Evolutionary conservation across 2,329 filamentous ascomycete genomes (phyloP), one percentile per base, ranked within the genome.

Genomic region (Gremmenia infestans): DNA sequence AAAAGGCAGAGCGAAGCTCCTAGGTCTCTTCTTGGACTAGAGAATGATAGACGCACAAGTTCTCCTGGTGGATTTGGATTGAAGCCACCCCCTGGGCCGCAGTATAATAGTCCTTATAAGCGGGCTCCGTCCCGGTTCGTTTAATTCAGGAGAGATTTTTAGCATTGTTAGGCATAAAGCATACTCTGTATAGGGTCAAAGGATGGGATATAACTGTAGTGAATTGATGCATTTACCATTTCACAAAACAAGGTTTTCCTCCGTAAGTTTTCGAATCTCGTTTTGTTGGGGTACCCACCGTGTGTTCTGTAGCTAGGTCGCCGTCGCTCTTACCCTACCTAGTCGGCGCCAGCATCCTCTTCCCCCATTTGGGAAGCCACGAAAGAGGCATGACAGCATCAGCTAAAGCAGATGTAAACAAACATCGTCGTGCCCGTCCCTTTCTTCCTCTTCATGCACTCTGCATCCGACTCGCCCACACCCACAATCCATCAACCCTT

Each of bases 121-220:
- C 66, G 62, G 47, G 58, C 57, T 11, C 63, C 65, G 37, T 65
- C 66, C 45, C 63, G 65, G 42, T 67, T 63, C 46, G n/a, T 11
- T 17, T 45, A 45, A 48, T 7, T 28, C n/a, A 48, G 15, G 17
- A n/a, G 28, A 22, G 7, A 17, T 19, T 11, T 12, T 19, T 12
- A 35, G 47, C 50, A 53, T 59, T 50, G 32, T 28, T 19, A 42
- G 56, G 53, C 46, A 50, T 53, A 48, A 35, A 4, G 45, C 32
- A 51, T 49, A 37, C 39, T 32, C 43, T 28, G 48, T 56, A 58
- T 53, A 53, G 15, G 39, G 8, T 22, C 12, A 14, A 19, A 45
- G 17, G 17, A 22, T 22, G 11, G 12, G 11, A 45, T 45, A 15
- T 25, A 25, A 19, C 12, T 12, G 22, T 14, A 45, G 17, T 17